A percentile compares a stretch with the other conserved stretches of the same genome.
Conservation (phyloP, 495 filamentous ascomycete genomes). For the Penicillium dipodomyicola region DNA sequence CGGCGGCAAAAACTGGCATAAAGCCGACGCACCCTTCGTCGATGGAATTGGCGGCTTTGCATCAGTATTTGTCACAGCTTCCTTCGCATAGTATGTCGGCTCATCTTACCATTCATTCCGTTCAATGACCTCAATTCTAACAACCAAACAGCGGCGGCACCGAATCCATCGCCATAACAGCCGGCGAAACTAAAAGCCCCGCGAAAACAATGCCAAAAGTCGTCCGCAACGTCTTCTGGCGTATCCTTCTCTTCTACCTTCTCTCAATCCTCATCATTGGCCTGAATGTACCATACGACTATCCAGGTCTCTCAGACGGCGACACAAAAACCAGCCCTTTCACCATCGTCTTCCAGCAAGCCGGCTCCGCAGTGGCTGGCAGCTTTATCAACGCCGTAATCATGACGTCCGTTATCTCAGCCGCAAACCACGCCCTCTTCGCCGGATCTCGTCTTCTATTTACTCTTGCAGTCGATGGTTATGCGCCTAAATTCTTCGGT, state of each 20-base stretch:
- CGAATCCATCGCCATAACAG: constrained; percentile 56
- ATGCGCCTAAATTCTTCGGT: constrained; percentile 49
- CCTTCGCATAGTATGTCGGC: constrained; percentile 45
- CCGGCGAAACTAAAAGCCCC: constrained; percentile 52
- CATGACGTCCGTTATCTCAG: constrained; percentile 53
- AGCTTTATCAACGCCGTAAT: constrained; percentile 58
- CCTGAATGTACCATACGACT: constrained; percentile 54
- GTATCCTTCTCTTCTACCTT: constrained; percentile 53
- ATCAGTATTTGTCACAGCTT: constrained; percentile 53
- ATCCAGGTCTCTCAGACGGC: constrained; percentile 41
- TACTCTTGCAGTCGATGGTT: constrained; percentile 45
- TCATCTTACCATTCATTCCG: not conserved
- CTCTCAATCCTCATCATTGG: constrained; percentile 50
- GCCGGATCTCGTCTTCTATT: constrained; percentile 53
- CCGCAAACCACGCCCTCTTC: constrained; percentile 54
- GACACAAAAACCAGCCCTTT: constrained; percentile 49
- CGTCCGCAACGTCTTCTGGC: constrained; percentile 54
- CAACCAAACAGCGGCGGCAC: constrained; percentile 48
- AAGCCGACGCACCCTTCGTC: constrained; percentile 52
- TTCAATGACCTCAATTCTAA: constrained; percentile 5
- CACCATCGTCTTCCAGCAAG: constrained; percentile 52
- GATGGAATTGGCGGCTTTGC: constrained; percentile 53
- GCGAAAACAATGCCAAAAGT: constrained; percentile 48
- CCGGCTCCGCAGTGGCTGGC: constrained; percentile 47
- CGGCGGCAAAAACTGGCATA: constrained; percentile 45